phyloP scores from a whole-genome alignment of 1,139 yeast species.

The Magnusiomyces sp. region DNA sequence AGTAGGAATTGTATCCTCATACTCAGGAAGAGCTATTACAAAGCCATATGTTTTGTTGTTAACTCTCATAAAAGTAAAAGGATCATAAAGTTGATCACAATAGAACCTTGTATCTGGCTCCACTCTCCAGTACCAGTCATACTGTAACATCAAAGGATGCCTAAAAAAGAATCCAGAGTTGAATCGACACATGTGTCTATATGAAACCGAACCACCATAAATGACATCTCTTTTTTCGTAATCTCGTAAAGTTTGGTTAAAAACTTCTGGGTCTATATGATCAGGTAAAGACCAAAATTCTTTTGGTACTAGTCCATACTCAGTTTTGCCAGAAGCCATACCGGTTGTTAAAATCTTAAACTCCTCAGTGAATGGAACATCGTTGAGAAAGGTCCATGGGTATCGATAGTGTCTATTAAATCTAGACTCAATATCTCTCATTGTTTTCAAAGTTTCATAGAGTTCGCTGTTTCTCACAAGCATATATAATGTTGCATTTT shows the following conservation, averaged over 20 bases:
- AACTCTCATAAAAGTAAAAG: conserved; percentile 72
- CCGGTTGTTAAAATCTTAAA: conserved; percentile 56
- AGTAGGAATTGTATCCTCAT: conserved; percentile 76
- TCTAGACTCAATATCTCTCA: conserved; percentile 53
- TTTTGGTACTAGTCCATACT: conserved; percentile 60
- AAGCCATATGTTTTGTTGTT: conserved; percentile 77
- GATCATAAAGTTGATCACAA: conserved; percentile 65
- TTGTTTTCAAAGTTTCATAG: conserved; percentile 52
- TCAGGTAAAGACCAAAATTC: conserved; percentile 65
- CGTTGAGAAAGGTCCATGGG: conserved; percentile 76
- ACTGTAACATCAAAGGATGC: conserved; percentile 55
- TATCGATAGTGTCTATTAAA: conserved; percentile 65
- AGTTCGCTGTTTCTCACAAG: conserved; percentile 64
- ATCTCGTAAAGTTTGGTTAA: conserved; percentile 42
- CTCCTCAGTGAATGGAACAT: conserved; percentile 50
- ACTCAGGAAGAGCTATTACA: conserved; percentile 68
- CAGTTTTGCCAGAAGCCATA: conserved; percentile 77
- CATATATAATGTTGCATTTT: conserved; percentile 62
- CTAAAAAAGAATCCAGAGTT: conserved; percentile 77
- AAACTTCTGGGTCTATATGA: conserved; percentile 37
- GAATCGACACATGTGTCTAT: conserved; percentile 76
- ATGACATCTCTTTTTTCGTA: conserved; percentile 55
- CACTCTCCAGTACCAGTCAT: conserved; percentile 87
- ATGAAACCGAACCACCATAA: conserved; percentile 71
- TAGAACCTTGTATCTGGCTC: conserved; percentile 84